Evolutionary conservation across 2,329 filamentous ascomycete genomes (phyloP), one percentile per base, ranked within the genome.

Genomic region (Calonectria pseudoreteaudii): DNA sequence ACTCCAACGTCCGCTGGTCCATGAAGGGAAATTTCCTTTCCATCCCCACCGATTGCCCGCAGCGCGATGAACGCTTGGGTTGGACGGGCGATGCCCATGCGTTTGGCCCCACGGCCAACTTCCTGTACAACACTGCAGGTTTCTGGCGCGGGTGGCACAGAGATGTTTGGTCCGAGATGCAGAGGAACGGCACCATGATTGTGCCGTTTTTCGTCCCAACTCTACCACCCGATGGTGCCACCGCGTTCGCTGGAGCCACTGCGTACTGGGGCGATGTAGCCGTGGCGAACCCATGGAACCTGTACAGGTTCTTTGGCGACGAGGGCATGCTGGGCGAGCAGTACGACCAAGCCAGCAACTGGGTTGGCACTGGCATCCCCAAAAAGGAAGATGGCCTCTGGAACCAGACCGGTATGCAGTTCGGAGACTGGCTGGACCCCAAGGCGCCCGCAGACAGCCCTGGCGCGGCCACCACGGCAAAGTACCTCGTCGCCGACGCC

Each of bases 21-120:
- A 90, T 91, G 87, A 85, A 86, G 34, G 89, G 89, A 4, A 92
- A 92, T 77, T 91, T 92, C 76, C 76, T 91, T 10, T 86, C 85
- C 3, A 81, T 91, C 0, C 90, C 89, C 0, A 92, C 89, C 0
- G 90, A 92, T 77, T 90, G 89, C 75, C 89, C 89, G 0, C 88
- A 90, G 75, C 83, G 88, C 6, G 88, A 91, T 69, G 89, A 91
- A 79, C 83, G 89, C 0, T 79, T 90, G 9, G 87, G 88, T 26
- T 89, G 89, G 90, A 88, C 86, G 0, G 87, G 90, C 34, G 87
- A 90, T 74, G 82, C 85, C 10, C 87, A 87, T 47, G 85, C 86
- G 1, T 91, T 91, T 72, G 82, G 84, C 0, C 87, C 88, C 0
- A 87, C 89, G 0, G 86, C 88, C 0, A 88, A 86, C 65, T 91